A percentile compares a stretch with the other conserved stretches of the same genome.
Evolutionary conservation across 768 basidiomycete genomes (phyloP).

Genomic region (Boletus insuetus): DNA sequence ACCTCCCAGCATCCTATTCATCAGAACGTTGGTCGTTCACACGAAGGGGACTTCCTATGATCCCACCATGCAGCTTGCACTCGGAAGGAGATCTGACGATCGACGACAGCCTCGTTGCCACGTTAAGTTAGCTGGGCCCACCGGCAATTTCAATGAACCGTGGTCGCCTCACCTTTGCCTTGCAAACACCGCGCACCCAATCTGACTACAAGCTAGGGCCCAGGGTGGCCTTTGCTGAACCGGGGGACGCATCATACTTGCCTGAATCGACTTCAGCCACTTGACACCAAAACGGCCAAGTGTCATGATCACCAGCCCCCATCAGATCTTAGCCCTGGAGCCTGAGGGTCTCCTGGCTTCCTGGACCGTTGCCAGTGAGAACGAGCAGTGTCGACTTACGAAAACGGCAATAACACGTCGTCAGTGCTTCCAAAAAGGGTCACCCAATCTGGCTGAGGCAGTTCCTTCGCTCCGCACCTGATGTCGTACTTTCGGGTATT

Average conservation of each 20-base stretch:
- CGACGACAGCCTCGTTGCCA: slow-evolving; percentile 7
- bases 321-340: slow-evolving; percentile 19
- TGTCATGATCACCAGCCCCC: slow-evolving; percentile 15
- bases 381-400: background rate
- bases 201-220: slow-evolving; percentile 2
- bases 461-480: slow-evolving; percentile 12
- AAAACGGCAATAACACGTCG: slow-evolving; percentile 16
- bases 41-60: slow-evolving; percentile 7
- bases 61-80: slow-evolving; percentile 8
- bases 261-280: slow-evolving; percentile 4
- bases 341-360: background rate
- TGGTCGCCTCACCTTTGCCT: background rate
- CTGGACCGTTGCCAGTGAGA: slow-evolving; percentile 7
- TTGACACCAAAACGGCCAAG: slow-evolving; percentile 7
- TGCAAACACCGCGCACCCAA: slow-evolving; percentile 16
- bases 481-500: slow-evolving; percentile 17
- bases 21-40: slow-evolving; percentile 10
- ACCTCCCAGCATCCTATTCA: background rate
- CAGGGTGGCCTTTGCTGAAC: slow-evolving; percentile 4
- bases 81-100: slow-evolving; percentile 5
- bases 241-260: slow-evolving; percentile 3
- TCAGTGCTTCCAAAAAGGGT: slow-evolving; percentile 16
- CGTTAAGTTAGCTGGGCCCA: slow-evolving; percentile 4
- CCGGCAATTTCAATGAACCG: slow-evolving; percentile 4
- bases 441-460: slow-evolving; percentile 8